Evolutionary conservation across 1,139 yeast genomes (phyloP), one percentile per base, ranked within the genome.

Genomic region (Maudiozyma humilis): DNA sequence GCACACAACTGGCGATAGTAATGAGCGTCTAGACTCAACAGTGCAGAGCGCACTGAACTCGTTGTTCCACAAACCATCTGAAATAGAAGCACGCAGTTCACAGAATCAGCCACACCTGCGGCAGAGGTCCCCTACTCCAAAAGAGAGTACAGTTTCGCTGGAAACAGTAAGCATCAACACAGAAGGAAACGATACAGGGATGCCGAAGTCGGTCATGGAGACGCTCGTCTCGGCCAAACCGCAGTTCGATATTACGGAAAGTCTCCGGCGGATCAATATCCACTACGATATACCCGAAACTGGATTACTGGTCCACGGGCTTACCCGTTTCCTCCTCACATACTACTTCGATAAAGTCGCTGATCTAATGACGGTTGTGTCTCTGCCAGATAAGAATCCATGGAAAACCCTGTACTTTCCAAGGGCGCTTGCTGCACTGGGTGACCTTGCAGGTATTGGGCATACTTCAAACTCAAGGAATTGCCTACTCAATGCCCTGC

Each of bases 321-420:
- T 79, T 54, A 76, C 87, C 14, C 56, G 94, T 43, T 83, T 80
- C 58, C 66, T 87, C 38, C 66, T 87, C 37, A 79, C 79, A 50
- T 79, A 87, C 58, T 87, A 86, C 60, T 75, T 78, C n/a, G 76
- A 82, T 14, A 78, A 80, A 49, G 94, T 87, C 1, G 91, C 93
- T 0, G 91, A 85, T 58, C 70, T 83, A 57, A 86, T 87, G 95
- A 82, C 95, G 0, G 95, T 86, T 10, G 81, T 86, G 27, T 85
- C 87, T 1, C 72, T 85, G 42, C 78, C 84, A 2, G 41, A 44
- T 0, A 83, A 82, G 50, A 86, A 85, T 56, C 95, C 95, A 0
- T 87, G 95, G 95, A 82, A 81, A 56, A 80, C 82, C 1, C 78
- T 86, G 19, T 86, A 85, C 60, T 78, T 86, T 49, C 95, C 95